Conservation (phyloP, 345 rosid species). For the Brassica carinata region DNA sequence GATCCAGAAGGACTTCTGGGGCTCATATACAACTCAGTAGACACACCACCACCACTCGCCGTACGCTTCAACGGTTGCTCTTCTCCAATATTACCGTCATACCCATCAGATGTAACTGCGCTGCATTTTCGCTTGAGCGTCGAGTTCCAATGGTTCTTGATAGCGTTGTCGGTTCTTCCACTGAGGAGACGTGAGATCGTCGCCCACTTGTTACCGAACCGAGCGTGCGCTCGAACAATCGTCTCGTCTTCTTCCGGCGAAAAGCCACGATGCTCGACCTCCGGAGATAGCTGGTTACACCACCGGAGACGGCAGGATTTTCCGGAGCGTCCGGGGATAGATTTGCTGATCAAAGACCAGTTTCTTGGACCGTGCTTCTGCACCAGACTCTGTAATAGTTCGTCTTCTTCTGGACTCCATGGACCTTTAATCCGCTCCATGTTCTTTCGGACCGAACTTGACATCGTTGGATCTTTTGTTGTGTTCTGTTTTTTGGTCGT, state of each 20-base stretch:
- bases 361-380: constrained; percentile 81
- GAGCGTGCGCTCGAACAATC: constrained; percentile 78
- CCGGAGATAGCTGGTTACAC: constrained; percentile 96
- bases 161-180: constrained; percentile 93
- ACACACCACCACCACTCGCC: constrained; percentile 49
- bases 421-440: constrained; percentile 94
- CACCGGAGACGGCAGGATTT: constrained; percentile 90
- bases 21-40: constrained; percentile 61
- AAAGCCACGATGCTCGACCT: constrained; percentile 88
- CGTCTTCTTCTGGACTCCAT: constrained; percentile 97
- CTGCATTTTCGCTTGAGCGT: constrained; percentile 83
- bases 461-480: constrained; percentile 21
- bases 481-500: background rate
- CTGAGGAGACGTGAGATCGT: constrained; percentile 87
- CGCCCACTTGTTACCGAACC: constrained; percentile 95
- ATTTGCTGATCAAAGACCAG: constrained; percentile 93
- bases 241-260: constrained; percentile 75
- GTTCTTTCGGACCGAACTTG: constrained; percentile 31
- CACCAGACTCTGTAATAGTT: constrained; percentile 66
- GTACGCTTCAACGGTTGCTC: constrained; percentile 77
- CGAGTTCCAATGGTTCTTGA: constrained; percentile 96
- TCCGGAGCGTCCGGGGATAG: constrained; percentile 91
- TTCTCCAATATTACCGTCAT: constrained; percentile 54
- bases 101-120: constrained; percentile 35
- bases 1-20: constrained; percentile 83